Evolutionary conservation across 371 early-diverging fungal species (phyloP), one percentile per base, ranked within the genome.

Genomic region (Coemansia sp.): DNA sequence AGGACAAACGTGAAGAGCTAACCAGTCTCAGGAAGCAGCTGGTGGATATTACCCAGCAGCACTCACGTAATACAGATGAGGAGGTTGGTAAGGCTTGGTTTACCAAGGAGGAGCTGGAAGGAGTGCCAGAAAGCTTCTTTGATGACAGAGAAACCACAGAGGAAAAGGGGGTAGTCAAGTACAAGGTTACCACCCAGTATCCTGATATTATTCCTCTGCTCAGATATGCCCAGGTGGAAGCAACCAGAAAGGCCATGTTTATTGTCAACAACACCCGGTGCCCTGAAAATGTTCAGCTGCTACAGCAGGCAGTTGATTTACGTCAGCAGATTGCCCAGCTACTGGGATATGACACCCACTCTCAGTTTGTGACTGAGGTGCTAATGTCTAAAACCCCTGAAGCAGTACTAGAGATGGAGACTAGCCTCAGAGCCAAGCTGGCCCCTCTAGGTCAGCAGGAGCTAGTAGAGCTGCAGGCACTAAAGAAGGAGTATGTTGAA

Each of bases 51-150:
- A 20, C 20, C 20, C 20, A 20, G 20, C 20, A 20, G 20, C 20
- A 20, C 20, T 20, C 20, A 20, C 20, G 20, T 1, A 20, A 20
- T 20, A 20, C 20, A 20, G 20, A 20, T 20, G 20, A 20, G 20
- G 20, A 20, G 20, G 20, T 20, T 20, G 20, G 20, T 20, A 20
- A 20, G 20, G 20, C 20, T 20, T 20, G 20, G 20, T 35, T 51
- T 51, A 14, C 52, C 2, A 9, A 34, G 11, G 83, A 84, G 36
- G 89, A 91, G 57, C 76, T 91, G 33, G 87, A 86, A 14, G 91
- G 91, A 9, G 60, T 90, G 74, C 85, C 87, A 9, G 83, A 80
- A 7, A 86, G 86, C 66, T 90, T 86, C 69, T 67, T 90, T 33
- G 80, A 80, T 61, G 74, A 67, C 41, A 68, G 76, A 20, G 20